Base-by-base conservation (phyloP, 768 basidiomycete genomes). In the Boletus subparvulus region DNA sequence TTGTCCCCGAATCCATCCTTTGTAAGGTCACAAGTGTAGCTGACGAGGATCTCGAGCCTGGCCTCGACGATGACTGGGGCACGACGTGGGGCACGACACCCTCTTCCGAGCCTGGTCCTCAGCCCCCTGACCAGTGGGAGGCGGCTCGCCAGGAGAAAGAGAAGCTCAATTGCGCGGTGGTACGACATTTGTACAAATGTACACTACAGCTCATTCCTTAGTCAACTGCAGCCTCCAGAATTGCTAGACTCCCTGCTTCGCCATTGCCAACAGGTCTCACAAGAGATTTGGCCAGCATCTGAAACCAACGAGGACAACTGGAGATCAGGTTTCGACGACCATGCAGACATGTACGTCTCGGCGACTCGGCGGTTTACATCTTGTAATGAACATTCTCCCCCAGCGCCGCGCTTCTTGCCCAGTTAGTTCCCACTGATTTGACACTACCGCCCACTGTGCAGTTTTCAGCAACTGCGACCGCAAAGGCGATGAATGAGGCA, bases 61-160 rank as follows among this genome's bases (percentile, higher is more conserved):
- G n/a, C 16, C 42, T 26, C 3, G 61, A 60, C 36, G 54, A 58
- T 52, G 75, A 72, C 41, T 82, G 81, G 82, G 73, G 68, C 40
- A 56, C 52, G 3, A 65, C 77, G 12, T 83, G 83, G 83, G 70
- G 52, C 35, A 66, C 52, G 26, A 63, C 44, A 42, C 48, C 50
- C 40, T 9, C 45, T 28, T 63, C 67, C 16, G 65, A 60, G 37
- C 26, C 45, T 21, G 48, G 45, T n/a, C 65, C 69, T 2, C 58
- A 19, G 1, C 64, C 68, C 7, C 67, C 73, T 6, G 86, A 90
- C 64, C 86, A 87, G 69, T 90, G 89, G 88, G 87, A 87, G 60
- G 63, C 69, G 11, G 86, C 87, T 13, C 80, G 75, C 57, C 76
- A 73, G 62, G 73, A 80, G 58, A 86, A 88, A 62, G 80, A 80